Conservation (phyloP, 2,329 filamentous ascomycete genomes). For the Pestalotiopsis sp. region DNA sequence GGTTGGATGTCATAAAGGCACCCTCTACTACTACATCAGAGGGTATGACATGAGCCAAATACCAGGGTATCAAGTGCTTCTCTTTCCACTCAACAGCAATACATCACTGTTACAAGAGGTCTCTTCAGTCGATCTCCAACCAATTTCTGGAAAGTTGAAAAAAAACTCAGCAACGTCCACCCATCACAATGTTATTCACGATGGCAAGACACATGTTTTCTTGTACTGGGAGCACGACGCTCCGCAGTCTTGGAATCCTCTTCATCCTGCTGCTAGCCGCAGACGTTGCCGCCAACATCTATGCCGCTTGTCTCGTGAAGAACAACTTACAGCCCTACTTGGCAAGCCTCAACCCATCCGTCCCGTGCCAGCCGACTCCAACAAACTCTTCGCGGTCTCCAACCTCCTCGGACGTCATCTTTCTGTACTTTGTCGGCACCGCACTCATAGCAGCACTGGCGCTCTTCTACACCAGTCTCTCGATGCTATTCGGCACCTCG, state of each 20-base stretch:
- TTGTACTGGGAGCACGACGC: neutral
- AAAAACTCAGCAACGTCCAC: no score
- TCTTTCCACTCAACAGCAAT: no score
- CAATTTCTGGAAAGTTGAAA: no score
- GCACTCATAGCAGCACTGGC: neutral
- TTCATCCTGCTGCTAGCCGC: neutral
- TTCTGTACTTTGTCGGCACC: neutral
- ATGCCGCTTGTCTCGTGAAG: neutral
- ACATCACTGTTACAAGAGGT: no score
- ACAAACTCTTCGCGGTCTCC: no score
- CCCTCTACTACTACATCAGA: no score
- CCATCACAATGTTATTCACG: neutral
- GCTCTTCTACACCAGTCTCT: neutral
- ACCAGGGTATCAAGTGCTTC: no score
- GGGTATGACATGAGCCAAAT: no score
- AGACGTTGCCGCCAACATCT: neutral
- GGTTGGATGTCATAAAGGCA: no score
- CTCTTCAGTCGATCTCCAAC: no score
- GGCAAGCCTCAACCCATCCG: neutral
- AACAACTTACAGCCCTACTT: neutral
- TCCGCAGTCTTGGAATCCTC: neutral
- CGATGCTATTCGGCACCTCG: neutral
- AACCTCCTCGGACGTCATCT: neutral
- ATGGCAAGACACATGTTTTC: neutral
- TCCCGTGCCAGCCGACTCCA: neutral